A percentile compares a stretch with the other conserved stretches of the same genome.
These are phyloP conservation scores for Botrytis medusae DNA, from an alignment of 2,329 filamentous ascomycete genomes.

Conservation along the genomic window DNA sequence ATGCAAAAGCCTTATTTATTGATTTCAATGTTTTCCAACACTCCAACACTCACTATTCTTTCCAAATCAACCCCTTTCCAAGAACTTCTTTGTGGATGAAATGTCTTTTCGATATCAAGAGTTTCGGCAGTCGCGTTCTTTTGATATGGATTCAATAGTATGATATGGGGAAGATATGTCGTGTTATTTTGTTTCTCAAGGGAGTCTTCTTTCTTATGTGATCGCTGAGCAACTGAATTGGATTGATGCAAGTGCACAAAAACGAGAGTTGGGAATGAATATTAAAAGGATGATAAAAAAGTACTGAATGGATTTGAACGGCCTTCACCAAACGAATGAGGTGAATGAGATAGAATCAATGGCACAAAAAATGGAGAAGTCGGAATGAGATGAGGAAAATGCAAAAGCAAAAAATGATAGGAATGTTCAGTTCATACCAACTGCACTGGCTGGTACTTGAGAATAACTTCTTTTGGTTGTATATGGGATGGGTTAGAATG, in stretches of 20 bases:
- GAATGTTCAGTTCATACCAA: conserved; percentile 23
- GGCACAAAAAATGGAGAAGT: conserved; percentile 15
- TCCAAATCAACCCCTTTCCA: conserved; percentile 1
- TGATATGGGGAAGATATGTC: background rate
- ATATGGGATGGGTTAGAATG: background rate
- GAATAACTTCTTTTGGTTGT: background rate
- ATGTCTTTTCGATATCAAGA: background rate
- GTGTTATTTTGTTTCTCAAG: background rate
- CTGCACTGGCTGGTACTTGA: background rate
- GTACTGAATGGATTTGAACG: background rate
- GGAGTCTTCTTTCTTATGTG: background rate
- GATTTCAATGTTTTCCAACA: conserved; percentile 19
- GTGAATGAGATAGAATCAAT: conserved; percentile 39
- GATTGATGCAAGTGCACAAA: conserved; percentile 9
- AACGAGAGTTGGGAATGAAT: conserved; percentile 9
- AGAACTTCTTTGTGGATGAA: background rate
- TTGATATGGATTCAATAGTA: background rate
- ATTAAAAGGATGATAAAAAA: conserved; percentile 9
- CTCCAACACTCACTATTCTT: conserved; percentile 3
- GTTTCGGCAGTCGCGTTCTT: background rate
- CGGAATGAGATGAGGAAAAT: background rate
- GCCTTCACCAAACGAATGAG: conserved; percentile 54
- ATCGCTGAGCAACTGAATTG: conserved; percentile 18
- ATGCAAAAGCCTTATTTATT: conserved; percentile 28
- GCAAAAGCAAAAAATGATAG: conserved; percentile 2